Conservation (phyloP, 164 flowering plant genomes). For the Hamamelis virginiana region DNA sequence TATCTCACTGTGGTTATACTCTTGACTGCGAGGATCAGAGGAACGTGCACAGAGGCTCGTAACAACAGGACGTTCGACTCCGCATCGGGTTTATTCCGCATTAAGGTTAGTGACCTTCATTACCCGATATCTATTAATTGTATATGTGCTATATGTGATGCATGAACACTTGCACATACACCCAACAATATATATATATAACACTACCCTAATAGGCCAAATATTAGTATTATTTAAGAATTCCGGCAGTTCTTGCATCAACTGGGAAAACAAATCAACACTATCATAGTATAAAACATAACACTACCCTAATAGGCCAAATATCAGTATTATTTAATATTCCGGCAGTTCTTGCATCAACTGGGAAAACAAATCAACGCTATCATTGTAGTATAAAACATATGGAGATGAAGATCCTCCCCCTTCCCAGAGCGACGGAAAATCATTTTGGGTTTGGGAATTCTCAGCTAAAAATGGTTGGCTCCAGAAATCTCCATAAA, state of each 20-base stretch:
- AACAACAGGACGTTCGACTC: too few relatives aligned
- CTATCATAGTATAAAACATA: not conserved
- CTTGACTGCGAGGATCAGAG: too few relatives aligned
- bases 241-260: conserved; percentile 11
- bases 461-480: conserved; percentile 24
- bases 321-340: not conserved
- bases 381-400: not conserved
- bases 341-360: conserved; percentile 11
- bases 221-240: not conserved
- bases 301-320: too few relatives aligned
- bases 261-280: conserved; percentile 6
- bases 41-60: too few relatives aligned
- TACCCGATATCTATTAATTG: too few relatives aligned
- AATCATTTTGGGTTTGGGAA: not conserved
- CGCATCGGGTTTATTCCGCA: too few relatives aligned
- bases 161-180: too few relatives aligned
- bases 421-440: not conserved
- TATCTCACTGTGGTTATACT: too few relatives aligned
- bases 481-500: conserved; percentile 25
- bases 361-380: conserved; percentile 5
- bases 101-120: too few relatives aligned
- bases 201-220: too few relatives aligned
- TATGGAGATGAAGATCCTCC: not conserved
- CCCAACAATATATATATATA: too few relatives aligned
- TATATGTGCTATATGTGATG: too few relatives aligned